phyloP scores from a whole-genome alignment of 148 eudicot genomes.

The Talinum fruticosum region DNA sequence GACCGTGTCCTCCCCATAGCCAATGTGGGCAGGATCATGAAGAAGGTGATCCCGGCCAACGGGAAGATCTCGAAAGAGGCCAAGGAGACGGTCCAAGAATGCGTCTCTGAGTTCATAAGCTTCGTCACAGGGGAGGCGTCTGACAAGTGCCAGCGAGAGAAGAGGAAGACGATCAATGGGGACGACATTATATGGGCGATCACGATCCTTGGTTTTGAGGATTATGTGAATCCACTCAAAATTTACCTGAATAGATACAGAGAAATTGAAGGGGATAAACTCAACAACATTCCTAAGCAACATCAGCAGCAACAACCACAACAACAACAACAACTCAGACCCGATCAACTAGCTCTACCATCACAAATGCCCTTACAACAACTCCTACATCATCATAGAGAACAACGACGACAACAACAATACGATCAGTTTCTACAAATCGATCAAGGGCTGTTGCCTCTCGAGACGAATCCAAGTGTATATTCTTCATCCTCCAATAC shows the following conservation, averaged over 20 bases:
- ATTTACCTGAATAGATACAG: slow-evolving; percentile 49
- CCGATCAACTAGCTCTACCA: slow-evolving; percentile 6
- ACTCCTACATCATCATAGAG: slow-evolving; percentile 26
- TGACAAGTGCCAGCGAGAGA: slow-evolving; percentile 74
- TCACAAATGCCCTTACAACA: slow-evolving; percentile 20
- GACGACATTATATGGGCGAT: slow-evolving; percentile 78
- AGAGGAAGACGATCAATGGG: slow-evolving; percentile 71
- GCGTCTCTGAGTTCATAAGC: slow-evolving; percentile 78
- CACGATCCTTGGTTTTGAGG: slow-evolving; percentile 63
- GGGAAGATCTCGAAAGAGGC: slow-evolving; percentile 79
- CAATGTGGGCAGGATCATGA: slow-evolving; percentile 76
- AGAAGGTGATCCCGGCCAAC: slow-evolving; percentile 52
- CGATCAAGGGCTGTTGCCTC: slow-evolving; percentile 34
- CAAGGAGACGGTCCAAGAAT: slow-evolving; percentile 71
- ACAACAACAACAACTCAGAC: slow-evolving; percentile 39
- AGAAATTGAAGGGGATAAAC: slow-evolving; percentile 64
- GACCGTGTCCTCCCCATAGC: slow-evolving; percentile 70
- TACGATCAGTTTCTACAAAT: slow-evolving; percentile 35
- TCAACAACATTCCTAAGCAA: slow-evolving; percentile 56
- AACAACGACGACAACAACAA: slow-evolving; percentile 19
- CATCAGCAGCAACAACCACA: slow-evolving; percentile 57
- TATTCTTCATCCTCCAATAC: slow-evolving; percentile 29
- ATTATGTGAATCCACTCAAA: slow-evolving; percentile 61
- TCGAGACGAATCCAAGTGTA: slow-evolving; percentile 22
- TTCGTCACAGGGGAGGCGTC: slow-evolving; percentile 77